Percentiles rank a stretch among this genome's conserved stretches.
Conservation (phyloP, 116 monocot genomes). For the Iris pallida region DNA sequence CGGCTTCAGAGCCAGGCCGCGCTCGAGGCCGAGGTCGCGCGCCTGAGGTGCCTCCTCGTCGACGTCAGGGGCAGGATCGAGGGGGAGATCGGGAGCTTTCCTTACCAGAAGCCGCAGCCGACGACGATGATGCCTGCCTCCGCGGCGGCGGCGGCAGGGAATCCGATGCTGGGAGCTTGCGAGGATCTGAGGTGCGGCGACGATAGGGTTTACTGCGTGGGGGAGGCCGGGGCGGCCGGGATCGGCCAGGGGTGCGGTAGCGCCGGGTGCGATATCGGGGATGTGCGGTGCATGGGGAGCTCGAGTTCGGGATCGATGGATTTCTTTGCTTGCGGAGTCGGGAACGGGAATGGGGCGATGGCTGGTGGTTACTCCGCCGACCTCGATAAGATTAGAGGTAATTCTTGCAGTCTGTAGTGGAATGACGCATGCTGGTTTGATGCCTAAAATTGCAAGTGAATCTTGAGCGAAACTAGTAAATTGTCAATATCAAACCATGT, state of each 20-base stretch:
- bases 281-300: constrained; percentile 44
- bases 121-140: constrained; percentile 10
- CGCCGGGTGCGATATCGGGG: constrained; percentile 38
- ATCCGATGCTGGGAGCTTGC: constrained; percentile 25
- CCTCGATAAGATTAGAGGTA: constrained; percentile 30
- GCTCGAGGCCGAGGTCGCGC: constrained; percentile 68
- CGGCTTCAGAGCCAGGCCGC: constrained; percentile 48
- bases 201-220: constrained; percentile 46
- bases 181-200: constrained; percentile 44
- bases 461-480: no score
- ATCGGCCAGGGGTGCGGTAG: constrained; percentile 21
- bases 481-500: no score
- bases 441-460: no score
- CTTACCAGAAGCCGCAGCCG: constrained; percentile 56
- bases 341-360: constrained; percentile 1
- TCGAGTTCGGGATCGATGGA: constrained; percentile 22
- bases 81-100: constrained; percentile 80
- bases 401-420: background rate
- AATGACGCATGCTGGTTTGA: no score
- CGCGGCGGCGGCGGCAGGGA: constrained; percentile 15
- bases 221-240: constrained; percentile 21
- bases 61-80: constrained; percentile 95
- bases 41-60: constrained; percentile 83
- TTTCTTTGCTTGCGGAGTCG: constrained; percentile 19
- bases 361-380: constrained; percentile 9